A percentile compares a stretch with the other conserved stretches of the same genome.
Conservation (phyloP, 2,329 filamentous ascomycete genomes). For the Fonsecaea multimorphosa region DNA sequence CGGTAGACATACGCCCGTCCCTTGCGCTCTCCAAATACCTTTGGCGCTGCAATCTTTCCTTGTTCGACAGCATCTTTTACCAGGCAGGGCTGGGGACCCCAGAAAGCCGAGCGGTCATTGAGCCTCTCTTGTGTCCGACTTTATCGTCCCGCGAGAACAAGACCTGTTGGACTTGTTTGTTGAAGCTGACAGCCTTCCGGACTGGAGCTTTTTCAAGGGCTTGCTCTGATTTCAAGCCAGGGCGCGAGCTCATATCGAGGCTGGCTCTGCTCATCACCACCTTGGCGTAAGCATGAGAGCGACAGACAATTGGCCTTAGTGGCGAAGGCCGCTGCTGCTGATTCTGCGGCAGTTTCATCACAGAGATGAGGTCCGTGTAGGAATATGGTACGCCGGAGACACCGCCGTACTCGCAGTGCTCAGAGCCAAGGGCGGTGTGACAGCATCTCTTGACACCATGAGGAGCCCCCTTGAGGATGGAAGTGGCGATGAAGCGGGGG, state of each 20-base stretch:
- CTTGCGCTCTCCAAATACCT: background rate
- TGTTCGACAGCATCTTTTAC: background rate
- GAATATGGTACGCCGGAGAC: background rate
- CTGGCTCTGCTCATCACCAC: background rate
- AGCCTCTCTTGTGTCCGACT: background rate
- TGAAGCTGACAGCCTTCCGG: constrained; percentile 5
- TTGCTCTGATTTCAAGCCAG: background rate
- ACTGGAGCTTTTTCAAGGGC: too few relatives aligned
- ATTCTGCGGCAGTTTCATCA: background rate
- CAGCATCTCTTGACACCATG: constrained; percentile 9
- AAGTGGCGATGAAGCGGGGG: background rate
- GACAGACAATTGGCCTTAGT: background rate
- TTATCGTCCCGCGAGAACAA: background rate
- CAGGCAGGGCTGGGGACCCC: background rate
- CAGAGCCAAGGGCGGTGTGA: background rate
- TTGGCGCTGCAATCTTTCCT: background rate
- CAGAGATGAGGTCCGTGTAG: background rate
- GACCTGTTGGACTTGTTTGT: background rate
- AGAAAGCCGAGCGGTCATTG: background rate
- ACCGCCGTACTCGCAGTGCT: background rate
- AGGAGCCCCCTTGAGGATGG: background rate
- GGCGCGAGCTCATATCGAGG: background rate
- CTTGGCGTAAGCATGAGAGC: background rate
- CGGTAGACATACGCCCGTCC: background rate
- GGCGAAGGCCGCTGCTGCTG: background rate